A percentile compares a stretch with the other conserved stretches of the same genome.
Conservation (phyloP, 202 grass and related monocot species). For the Thinopyrum obtusiflorum region DNA sequence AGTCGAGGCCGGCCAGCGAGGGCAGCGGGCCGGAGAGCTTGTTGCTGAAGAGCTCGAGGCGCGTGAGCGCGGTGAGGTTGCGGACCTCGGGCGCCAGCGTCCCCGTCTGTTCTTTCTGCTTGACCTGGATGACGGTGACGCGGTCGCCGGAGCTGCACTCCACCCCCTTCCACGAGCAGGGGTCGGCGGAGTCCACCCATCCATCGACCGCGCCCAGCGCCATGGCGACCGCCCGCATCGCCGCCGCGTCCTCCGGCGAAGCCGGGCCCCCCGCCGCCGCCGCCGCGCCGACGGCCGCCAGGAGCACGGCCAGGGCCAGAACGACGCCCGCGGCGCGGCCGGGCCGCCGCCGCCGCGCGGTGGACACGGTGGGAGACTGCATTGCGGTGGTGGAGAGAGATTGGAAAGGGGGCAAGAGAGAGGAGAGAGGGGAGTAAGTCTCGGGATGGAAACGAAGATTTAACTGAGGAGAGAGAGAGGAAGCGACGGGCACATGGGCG, state of each 20-base stretch:
- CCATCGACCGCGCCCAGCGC: slow-evolving; percentile 25
- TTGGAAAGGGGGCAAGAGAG: not conserved
- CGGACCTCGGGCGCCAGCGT: slow-evolving; percentile 49
- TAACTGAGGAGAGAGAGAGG: slow-evolving; percentile 42
- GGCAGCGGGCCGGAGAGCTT: slow-evolving; percentile 60
- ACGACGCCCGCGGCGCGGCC: not conserved
- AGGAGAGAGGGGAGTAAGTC: slow-evolving; percentile 4
- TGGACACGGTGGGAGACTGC: slow-evolving; percentile 30
- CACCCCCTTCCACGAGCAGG: slow-evolving; percentile 22
- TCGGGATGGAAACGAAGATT: not conserved
- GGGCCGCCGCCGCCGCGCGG: not conserved
- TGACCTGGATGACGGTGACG: slow-evolving; percentile 58
- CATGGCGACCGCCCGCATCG: slow-evolving; percentile 56
- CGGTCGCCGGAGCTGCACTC: slow-evolving; percentile 36
- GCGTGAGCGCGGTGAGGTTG: slow-evolving; percentile 54
- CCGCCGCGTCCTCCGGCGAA: slow-evolving; percentile 31
- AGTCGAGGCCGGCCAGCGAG: slow-evolving; percentile 40
- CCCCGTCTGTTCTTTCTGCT: slow-evolving; percentile 26
- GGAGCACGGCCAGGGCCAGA: not conserved
- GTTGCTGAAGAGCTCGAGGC: slow-evolving; percentile 71
- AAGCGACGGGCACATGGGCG: slow-evolving; percentile 15
- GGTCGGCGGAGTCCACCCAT: not conserved
- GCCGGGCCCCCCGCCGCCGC: not conserved
- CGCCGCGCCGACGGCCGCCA: not conserved
- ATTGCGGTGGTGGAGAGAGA: slow-evolving; percentile 1